These are phyloP conservation scores for Yamadazyma conglobata DNA, from an alignment of 1,139 yeast genomes.

Conservation along the genomic window DNA sequence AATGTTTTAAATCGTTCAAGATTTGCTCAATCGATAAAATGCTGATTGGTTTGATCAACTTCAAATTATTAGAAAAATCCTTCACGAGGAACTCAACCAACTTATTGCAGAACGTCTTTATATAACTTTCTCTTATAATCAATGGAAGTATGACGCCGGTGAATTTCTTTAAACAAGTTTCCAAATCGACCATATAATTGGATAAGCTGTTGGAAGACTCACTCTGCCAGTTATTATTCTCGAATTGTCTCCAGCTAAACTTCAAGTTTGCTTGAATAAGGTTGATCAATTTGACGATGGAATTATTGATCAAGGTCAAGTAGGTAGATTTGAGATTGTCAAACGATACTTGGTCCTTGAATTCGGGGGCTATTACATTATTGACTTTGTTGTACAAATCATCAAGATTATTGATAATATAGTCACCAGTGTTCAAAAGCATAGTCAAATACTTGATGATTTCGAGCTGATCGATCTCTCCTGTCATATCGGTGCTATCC, in stretches of 20 bases:
- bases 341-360: constrained; percentile 40
- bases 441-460: constrained; percentile 66
- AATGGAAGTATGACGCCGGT: constrained; percentile 52
- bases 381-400: constrained; percentile 70
- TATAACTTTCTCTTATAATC: constrained; percentile 67
- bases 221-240: constrained; percentile 73
- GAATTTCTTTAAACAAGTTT: constrained; percentile 42
- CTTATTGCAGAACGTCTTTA: constrained; percentile 72
- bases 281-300: constrained; percentile 54
- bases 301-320: constrained; percentile 53
- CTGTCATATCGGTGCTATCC: constrained; percentile 30
- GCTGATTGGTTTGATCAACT: constrained; percentile 60
- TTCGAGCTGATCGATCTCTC: constrained; percentile 36
- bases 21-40: constrained; percentile 80
- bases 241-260: constrained; percentile 82
- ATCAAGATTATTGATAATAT: constrained; percentile 70
- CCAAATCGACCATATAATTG: constrained; percentile 60
- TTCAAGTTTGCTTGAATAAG: constrained; percentile 63
- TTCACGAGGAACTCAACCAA: constrained; percentile 62
- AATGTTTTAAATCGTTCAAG: constrained; percentile 61
- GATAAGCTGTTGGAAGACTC: constrained; percentile 69
- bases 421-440: constrained; percentile 85
- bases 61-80: constrained; percentile 57
- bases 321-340: constrained; percentile 56
- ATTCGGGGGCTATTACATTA: constrained; percentile 40